phyloP scores from a whole-genome alignment of 2,329 filamentous ascomycete genomes.

The Aspergillus piperis region DNA sequence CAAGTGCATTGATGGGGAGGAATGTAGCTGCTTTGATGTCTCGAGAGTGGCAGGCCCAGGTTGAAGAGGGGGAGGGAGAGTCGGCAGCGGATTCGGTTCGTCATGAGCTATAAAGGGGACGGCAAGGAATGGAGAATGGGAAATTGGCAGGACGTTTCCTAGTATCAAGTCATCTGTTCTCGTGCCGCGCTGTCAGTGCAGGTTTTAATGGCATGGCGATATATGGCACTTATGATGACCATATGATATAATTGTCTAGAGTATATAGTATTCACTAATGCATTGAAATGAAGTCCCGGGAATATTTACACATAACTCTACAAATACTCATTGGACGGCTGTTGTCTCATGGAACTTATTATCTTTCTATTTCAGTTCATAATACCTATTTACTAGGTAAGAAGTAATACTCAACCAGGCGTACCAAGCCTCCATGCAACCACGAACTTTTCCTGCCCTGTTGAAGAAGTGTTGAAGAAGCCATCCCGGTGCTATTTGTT shows the following conservation, averaged over 20 bases:
- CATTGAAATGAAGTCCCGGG: no score
- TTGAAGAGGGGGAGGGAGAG: not conserved
- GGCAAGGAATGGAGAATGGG: not conserved
- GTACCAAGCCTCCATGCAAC: conserved; percentile 9
- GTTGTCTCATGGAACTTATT: conserved; percentile 19
- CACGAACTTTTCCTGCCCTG: conserved; percentile 25
- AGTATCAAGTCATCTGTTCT: no score
- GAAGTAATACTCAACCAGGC: not conserved
- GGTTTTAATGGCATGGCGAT: no score
- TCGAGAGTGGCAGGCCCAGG: conserved; percentile 52
- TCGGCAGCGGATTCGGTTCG: conserved; percentile 3
- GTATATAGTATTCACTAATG: no score
- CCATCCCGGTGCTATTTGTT: conserved; percentile 25
- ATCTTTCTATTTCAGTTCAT: conserved; percentile 15
- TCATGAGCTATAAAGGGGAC: conserved; percentile 13
- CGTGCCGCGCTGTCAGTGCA: no score
- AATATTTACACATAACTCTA: no score
- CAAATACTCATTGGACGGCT: no score
- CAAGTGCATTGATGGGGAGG: conserved; percentile 81
- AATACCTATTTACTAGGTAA: not conserved
- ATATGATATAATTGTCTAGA: no score
- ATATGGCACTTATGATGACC: no score
- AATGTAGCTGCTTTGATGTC: conserved; percentile 60
- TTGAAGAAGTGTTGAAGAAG: conserved; percentile 32
- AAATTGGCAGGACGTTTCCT: no score